Evolutionary conservation across 768 basidiomycete species (phyloP).

Genomic region (Tephrocybe sp.): DNA sequence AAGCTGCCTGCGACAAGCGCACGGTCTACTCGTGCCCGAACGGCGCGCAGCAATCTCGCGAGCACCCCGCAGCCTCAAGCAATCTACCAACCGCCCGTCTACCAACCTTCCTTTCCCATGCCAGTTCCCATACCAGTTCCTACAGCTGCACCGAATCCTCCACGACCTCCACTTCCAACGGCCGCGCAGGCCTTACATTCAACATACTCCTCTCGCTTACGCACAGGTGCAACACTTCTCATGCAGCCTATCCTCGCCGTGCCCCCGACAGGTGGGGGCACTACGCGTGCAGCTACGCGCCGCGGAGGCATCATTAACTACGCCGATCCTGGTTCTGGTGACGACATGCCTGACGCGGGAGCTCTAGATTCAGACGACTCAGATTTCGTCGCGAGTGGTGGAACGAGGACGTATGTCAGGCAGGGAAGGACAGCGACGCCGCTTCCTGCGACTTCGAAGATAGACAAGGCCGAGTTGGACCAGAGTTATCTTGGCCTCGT

Average conservation of each 20-base stretch:
- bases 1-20: slow-evolving; percentile 35
- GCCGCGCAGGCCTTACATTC: slow-evolving; percentile 72
- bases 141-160: slow-evolving; percentile 43
- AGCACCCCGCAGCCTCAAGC: slow-evolving; percentile 23
- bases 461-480: slow-evolving; percentile 66
- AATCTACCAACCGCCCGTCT: slow-evolving; percentile 28
- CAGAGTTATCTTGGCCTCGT: slow-evolving; percentile 90
- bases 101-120: slow-evolving; percentile 30
- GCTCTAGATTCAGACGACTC: slow-evolving; percentile 85
- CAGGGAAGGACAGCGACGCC: slow-evolving; percentile 42
- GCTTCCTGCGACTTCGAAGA: slow-evolving; percentile 31
- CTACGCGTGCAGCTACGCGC: slow-evolving; percentile 48
- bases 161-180: slow-evolving; percentile 58
- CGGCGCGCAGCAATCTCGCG: slow-evolving; percentile 44
- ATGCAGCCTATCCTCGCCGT: slow-evolving; percentile 75
- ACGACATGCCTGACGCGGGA: slow-evolving; percentile 80
- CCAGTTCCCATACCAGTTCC: slow-evolving; percentile 26
- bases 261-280: slow-evolving; percentile 35
- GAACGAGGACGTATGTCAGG: slow-evolving; percentile 57
- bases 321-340: slow-evolving; percentile 81
- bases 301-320: slow-evolving; percentile 81
- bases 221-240: slow-evolving; percentile 86
- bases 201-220: slow-evolving; percentile 86
- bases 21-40: slow-evolving; percentile 41
- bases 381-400: slow-evolving; percentile 69